Evolutionary conservation across 2,329 filamentous ascomycete genomes (phyloP).

Genomic region (Colletotrichum costaricense): DNA sequence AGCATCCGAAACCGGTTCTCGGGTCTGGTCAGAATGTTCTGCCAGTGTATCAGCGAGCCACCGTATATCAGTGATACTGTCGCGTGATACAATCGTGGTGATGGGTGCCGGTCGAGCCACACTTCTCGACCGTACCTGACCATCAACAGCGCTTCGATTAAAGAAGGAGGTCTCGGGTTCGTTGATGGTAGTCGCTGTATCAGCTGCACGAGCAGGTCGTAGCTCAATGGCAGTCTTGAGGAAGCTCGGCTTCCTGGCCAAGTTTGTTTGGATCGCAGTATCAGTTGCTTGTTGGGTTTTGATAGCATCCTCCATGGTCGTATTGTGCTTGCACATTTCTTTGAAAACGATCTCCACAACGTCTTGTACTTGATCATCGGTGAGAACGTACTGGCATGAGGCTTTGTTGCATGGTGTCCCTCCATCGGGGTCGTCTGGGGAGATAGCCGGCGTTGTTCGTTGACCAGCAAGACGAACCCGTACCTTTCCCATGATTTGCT

Average conservation of each 20-base stretch:
- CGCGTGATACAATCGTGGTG: constrained; percentile 44
- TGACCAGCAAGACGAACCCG: neutral
- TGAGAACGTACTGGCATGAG: constrained; percentile 15
- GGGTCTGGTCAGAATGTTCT: constrained; percentile 35
- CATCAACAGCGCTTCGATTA: constrained; percentile 37
- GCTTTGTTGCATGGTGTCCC: neutral
- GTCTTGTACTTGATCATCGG: constrained; percentile 19
- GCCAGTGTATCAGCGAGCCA: constrained; percentile 39
- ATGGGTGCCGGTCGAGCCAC: constrained; percentile 28
- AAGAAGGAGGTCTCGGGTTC: constrained; percentile 46
- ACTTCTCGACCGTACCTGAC: constrained; percentile 38
- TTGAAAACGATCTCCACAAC: constrained; percentile 22
- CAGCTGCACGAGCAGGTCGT: constrained; percentile 39
- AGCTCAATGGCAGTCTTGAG: constrained; percentile 40
- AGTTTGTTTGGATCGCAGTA: neutral
- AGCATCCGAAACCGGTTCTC: constrained; percentile 6
- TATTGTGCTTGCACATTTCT: constrained; percentile 12
- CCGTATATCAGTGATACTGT: constrained; percentile 45
- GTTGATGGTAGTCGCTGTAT: constrained; percentile 49
- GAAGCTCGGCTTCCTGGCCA: constrained; percentile 14
- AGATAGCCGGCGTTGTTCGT: neutral
- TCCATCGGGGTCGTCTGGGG: neutral
- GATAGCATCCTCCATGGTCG: neutral
- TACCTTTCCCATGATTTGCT: constrained; percentile 16
- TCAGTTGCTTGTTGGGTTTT: neutral